These are phyloP conservation scores for Trichomonascaceae sp. DNA, from an alignment of 1,139 yeast genomes.

Conservation along the genomic window DNA sequence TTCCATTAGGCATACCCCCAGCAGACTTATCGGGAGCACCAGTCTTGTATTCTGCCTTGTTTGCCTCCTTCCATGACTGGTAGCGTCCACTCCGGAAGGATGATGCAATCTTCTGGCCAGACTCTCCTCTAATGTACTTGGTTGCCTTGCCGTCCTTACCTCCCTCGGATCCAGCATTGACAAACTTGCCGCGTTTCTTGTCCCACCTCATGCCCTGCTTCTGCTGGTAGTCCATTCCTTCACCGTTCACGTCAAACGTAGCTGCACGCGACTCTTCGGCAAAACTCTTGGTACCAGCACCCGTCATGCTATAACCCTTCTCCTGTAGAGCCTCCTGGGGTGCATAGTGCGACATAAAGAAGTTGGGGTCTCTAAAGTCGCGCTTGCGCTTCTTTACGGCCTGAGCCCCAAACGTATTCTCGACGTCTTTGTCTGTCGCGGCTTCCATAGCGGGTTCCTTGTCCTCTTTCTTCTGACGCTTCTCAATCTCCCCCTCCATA, in stretches of 20 bases:
- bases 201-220: slow-evolving; percentile 85
- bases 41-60: slow-evolving; percentile 31
- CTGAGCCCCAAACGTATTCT: slow-evolving; percentile 14
- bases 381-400: slow-evolving; percentile 10
- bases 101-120: slow-evolving; percentile 90
- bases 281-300: slow-evolving; percentile 38
- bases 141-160: slow-evolving; percentile 15
- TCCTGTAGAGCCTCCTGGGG: slow-evolving; percentile 73
- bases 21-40: background rate
- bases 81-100: slow-evolving; percentile 81
- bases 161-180: slow-evolving; percentile 66
- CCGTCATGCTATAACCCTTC: slow-evolving; percentile 47
- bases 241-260: slow-evolving; percentile 71
- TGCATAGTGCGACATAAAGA: slow-evolving; percentile 82
- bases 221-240: slow-evolving; percentile 41
- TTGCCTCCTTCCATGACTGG: slow-evolving; percentile 77
- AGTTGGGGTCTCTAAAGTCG: slow-evolving; percentile 61
- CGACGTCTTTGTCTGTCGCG: slow-evolving; percentile 22
- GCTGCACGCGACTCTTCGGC: slow-evolving; percentile 77
- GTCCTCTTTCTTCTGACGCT: slow-evolving; percentile 11
- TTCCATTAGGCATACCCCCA: slow-evolving; percentile 7
- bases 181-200: slow-evolving; percentile 80
- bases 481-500: slow-evolving; percentile 56
- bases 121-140: slow-evolving; percentile 85
- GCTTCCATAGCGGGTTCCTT: slow-evolving; percentile 8